Conservation (phyloP, 495 filamentous ascomycete species). For the Penicillium nucicola region DNA sequence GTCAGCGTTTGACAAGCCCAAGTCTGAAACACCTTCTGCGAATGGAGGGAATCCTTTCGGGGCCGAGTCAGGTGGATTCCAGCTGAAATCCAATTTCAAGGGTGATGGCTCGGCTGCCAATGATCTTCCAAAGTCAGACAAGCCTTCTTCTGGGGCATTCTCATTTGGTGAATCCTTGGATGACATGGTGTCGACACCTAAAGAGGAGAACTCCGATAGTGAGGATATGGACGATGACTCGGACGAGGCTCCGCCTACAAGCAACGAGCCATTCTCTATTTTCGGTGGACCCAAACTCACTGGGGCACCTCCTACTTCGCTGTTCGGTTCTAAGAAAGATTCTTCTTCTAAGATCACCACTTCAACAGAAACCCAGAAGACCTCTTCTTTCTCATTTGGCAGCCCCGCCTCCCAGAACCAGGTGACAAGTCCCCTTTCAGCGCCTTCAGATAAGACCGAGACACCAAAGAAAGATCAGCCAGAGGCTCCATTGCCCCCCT, state of each 20-base stretch:
- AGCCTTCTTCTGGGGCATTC: constrained; percentile 34
- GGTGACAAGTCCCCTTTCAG: constrained; percentile 28
- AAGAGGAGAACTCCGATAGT: constrained; percentile 18
- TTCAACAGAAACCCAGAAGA: constrained; percentile 30
- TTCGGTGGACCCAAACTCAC: constrained; percentile 25
- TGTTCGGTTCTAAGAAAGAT: constrained; percentile 37
- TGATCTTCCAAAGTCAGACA: constrained; percentile 52
- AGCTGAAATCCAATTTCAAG: constrained; percentile 78
- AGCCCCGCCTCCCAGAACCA: constrained; percentile 20
- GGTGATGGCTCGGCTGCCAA: constrained; percentile 63
- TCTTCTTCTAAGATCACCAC: constrained; percentile 26
- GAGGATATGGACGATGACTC: constrained; percentile 43
- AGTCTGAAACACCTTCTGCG: constrained; percentile 34
- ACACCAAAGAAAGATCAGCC: constrained; percentile 22
- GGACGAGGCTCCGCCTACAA: constrained; percentile 29
- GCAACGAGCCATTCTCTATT: constrained; percentile 16
- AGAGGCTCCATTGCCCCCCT: constrained; percentile 69
- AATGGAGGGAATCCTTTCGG: constrained; percentile 49
- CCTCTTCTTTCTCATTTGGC: constrained; percentile 38
- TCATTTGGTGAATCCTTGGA: constrained; percentile 31
- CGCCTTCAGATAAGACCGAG: constrained; percentile 38
- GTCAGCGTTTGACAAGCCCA: constrained; percentile 28
- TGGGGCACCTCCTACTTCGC: constrained; percentile 18
- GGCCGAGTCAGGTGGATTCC: constrained; percentile 54
- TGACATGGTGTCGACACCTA: constrained; percentile 21